A percentile compares a stretch with the other conserved stretches of the same genome.
Evolutionary conservation across 2,329 filamentous ascomycete species (phyloP).

Genomic region (Fusarium irregulare): DNA sequence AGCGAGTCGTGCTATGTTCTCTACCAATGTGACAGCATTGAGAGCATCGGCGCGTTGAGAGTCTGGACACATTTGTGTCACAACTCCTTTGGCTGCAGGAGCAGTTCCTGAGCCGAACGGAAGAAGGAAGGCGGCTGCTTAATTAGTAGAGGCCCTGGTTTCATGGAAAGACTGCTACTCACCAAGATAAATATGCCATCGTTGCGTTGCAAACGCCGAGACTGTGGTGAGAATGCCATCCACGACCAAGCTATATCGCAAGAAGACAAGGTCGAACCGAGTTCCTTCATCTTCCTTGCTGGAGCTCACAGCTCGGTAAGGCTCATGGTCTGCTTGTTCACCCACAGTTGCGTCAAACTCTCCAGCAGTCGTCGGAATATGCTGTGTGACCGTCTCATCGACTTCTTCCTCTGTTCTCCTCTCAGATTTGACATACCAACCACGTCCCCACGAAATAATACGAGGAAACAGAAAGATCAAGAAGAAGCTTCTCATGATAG

Average conservation of each 20-base stretch:
- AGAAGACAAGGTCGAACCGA: conserved; percentile 74
- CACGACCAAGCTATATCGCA: conserved; percentile 72
- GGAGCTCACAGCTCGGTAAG: conserved; percentile 48
- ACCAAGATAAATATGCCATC: conserved; percentile 76
- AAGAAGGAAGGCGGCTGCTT: conserved; percentile 68
- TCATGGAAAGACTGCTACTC: conserved; percentile 15
- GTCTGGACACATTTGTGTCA: conserved; percentile 74
- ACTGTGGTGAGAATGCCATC: conserved; percentile 73
- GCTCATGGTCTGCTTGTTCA: conserved; percentile 59
- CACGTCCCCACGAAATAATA: conserved; percentile 61
- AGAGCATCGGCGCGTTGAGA: conserved; percentile 73
- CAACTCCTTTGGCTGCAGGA: conserved; percentile 77
- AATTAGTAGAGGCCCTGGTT: fast-evolving
- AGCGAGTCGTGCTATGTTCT: conserved; percentile 73
- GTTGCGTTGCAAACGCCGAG: conserved; percentile 69
- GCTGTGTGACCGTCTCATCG: conserved; percentile 14
- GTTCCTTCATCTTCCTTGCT: conserved; percentile 59
- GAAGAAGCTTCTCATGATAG: conserved; percentile 65
- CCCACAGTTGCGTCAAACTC: conserved; percentile 56
- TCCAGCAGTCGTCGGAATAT: conserved; percentile 53
- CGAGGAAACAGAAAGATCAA: conserved; percentile 65
- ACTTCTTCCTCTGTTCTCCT: conserved; percentile 11
- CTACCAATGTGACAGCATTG: conserved; percentile 75
- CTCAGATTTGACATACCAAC: conserved; percentile 11
- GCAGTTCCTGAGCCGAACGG: conserved; percentile 77